Evolutionary conservation across 371 early-diverging fungal genomes (phyloP).

Genomic region (Mortierella sp.): DNA sequence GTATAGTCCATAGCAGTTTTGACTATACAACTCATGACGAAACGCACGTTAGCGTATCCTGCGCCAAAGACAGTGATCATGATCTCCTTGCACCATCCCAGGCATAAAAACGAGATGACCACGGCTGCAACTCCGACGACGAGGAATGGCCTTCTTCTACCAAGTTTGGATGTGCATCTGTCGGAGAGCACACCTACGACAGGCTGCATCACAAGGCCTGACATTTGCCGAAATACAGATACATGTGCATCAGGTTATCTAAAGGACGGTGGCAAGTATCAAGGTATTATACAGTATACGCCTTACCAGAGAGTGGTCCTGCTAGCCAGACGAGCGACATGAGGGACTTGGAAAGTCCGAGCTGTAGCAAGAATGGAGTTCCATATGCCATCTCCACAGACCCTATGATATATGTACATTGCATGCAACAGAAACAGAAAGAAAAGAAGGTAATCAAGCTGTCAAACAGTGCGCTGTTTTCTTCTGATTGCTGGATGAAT

Average conservation of each 20-base stretch:
- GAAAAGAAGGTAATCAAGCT: too few relatives aligned
- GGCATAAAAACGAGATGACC: conserved; percentile 69
- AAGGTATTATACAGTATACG: neutral
- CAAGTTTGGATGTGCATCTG: conserved; percentile 71
- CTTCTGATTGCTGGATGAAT: too few relatives aligned
- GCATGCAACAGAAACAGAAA: too few relatives aligned
- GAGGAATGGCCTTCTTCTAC: conserved; percentile 82
- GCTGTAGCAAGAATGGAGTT: conserved; percentile 87
- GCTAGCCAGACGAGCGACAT: conserved; percentile 97
- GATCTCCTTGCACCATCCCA: conserved; percentile 88
- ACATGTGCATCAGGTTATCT: too few relatives aligned
- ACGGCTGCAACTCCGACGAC: conserved; percentile 75
- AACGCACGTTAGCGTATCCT: conserved; percentile 59
- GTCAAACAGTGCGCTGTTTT: too few relatives aligned
- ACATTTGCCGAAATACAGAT: neutral
- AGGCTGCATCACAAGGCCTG: conserved; percentile 88
- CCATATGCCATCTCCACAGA: conserved; percentile 65
- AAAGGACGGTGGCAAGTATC: too few relatives aligned
- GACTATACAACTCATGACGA: too few relatives aligned
- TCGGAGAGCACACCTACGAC: conserved; percentile 85
- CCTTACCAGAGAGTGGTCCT: conserved; percentile 91
- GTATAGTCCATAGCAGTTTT: too few relatives aligned
- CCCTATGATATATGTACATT: conserved; percentile 19
- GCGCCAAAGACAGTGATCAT: conserved; percentile 57
- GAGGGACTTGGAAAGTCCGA: conserved; percentile 86